Base-by-base conservation (phyloP, 176 grass and related monocot species). In the Carex parvula region DNA sequence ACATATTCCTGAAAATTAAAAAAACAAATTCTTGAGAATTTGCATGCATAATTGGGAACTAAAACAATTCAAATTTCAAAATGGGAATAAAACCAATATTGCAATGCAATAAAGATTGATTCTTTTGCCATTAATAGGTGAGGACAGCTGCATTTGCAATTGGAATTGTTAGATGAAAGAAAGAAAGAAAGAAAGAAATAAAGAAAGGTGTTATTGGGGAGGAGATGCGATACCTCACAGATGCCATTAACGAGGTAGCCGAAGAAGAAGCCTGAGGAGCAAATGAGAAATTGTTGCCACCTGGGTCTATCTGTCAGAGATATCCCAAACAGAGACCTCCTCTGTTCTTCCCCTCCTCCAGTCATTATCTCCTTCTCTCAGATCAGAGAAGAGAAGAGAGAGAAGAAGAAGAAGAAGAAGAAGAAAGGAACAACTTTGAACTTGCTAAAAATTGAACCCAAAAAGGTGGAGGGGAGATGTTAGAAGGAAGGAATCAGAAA, bases 201-300 rank as follows among this genome's bases (percentile, higher is more conserved):
- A 5, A 39, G 5, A 39, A 6, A 60, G 18, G 22, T n/a, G 21
- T 14, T 7, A 64, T 64, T 33, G 14, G 15, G 32, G 22, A 10
- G 18, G 18, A 22, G 65, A 30, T 54, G 48, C 72, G 1, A 39
- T 20, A 95, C 95, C 95, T 98, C 92, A 76, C 95, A 98, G 82
- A 98, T 81, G 83, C 95, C 95, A 92, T 98, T 98, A 80, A 98
- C 85, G 30, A 98, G 91, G 88, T 95, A 98, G 24, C 92, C 95
- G 39, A 95, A 93, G 91, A 98, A 98, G 88, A 98, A 98, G 1
- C 95, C 95, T 13, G 88, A 90, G 6, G 89, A 91, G 80, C 95
- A 98, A 77, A 98, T 89, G 9, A 98, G 48, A 85, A 98, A 98
- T 84, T 95, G 95, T 85, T 95, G 91, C 95, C 92, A 98, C 64